Conservation (phyloP, 169 alveolate species). For the Plasmodium ovale region DNA sequence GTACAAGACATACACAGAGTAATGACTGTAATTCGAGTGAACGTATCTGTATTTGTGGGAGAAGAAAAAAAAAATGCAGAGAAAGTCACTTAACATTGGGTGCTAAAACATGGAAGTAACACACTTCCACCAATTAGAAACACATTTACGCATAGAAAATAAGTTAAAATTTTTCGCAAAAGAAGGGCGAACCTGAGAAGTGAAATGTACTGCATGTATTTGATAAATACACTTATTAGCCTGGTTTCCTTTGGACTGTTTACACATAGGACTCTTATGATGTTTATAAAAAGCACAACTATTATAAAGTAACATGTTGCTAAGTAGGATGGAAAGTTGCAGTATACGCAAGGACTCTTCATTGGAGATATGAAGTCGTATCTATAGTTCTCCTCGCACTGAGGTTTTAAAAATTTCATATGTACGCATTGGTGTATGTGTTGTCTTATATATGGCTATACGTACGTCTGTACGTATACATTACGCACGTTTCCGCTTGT, state of each 20-base stretch:
- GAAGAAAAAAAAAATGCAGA: background rate
- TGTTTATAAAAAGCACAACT: slow-evolving; percentile 7
- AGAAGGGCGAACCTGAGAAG: slow-evolving; percentile 39
- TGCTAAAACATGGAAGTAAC: too few species aligned
- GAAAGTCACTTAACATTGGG: too few species aligned
- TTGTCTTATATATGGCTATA: too few species aligned
- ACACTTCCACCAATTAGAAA: too few species aligned
- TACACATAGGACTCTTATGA: slow-evolving; percentile 23
- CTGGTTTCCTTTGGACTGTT: slow-evolving; percentile 9
- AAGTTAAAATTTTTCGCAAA: too few species aligned
- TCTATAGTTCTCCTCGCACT: slow-evolving; percentile 72
- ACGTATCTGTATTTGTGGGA: slow-evolving; percentile 23
- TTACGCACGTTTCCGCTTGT: background rate
- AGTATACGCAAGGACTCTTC: slow-evolving; percentile 24
- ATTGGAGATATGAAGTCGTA: slow-evolving; percentile 34
- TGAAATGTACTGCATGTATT: slow-evolving; percentile 41
- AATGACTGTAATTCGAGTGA: slow-evolving; percentile 43
- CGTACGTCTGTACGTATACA: background rate
- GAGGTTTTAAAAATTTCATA: background rate
- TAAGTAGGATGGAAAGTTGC: slow-evolving; percentile 27
- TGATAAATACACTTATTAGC: slow-evolving; percentile 26
- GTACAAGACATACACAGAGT: slow-evolving; percentile 16
- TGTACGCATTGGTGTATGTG: too few species aligned
- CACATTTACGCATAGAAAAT: too few species aligned
- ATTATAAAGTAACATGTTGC: slow-evolving; percentile 5